Evolutionary conservation across 495 filamentous ascomycete genomes (phyloP).

Genomic region (Hypoxylon perforatum): DNA sequence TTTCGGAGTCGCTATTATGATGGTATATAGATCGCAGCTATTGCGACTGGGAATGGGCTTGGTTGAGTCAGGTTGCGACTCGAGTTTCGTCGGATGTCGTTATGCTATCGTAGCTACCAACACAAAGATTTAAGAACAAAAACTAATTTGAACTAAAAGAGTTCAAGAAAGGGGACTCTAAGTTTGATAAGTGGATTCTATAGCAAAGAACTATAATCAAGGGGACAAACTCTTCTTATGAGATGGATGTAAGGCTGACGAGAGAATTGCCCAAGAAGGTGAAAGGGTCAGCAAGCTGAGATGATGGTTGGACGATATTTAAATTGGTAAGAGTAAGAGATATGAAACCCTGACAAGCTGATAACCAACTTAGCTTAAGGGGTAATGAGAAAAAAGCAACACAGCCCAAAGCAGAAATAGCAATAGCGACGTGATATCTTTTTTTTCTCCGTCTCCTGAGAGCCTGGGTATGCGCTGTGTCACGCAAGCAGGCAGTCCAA

Average conservation of each 20-base stretch:
- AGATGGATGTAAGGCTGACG: constrained; percentile 24
- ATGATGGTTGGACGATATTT: constrained; percentile 21
- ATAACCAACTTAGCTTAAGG: constrained; percentile 16
- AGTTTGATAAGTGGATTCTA: constrained; percentile 1
- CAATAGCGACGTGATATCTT: constrained; percentile 15
- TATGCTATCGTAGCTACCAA: background rate
- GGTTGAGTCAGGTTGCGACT: constrained; percentile 13
- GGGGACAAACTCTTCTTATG: background rate
- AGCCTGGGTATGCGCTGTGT: constrained; percentile 32
- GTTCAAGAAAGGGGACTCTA: constrained; percentile 4
- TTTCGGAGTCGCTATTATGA: constrained; percentile 7
- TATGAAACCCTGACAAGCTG: constrained; percentile 4
- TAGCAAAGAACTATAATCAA: constrained; percentile 18
- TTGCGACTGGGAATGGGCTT: constrained; percentile 6
- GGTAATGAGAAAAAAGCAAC: constrained; percentile 16
- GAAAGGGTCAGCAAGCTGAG: constrained; percentile 9
- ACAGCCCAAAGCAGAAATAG: constrained; percentile 19
- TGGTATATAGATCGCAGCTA: background rate
- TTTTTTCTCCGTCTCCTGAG: background rate
- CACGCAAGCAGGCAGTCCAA: constrained; percentile 8
- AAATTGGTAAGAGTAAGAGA: constrained; percentile 2
- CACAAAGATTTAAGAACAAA: constrained; percentile 12
- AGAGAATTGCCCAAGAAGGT: constrained; percentile 1
- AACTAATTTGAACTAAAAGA: background rate
- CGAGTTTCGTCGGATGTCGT: constrained; percentile 8